phyloP scores from a whole-genome alignment of 2,329 filamentous ascomycete genomes.

The Pestalotiopsis fici region DNA sequence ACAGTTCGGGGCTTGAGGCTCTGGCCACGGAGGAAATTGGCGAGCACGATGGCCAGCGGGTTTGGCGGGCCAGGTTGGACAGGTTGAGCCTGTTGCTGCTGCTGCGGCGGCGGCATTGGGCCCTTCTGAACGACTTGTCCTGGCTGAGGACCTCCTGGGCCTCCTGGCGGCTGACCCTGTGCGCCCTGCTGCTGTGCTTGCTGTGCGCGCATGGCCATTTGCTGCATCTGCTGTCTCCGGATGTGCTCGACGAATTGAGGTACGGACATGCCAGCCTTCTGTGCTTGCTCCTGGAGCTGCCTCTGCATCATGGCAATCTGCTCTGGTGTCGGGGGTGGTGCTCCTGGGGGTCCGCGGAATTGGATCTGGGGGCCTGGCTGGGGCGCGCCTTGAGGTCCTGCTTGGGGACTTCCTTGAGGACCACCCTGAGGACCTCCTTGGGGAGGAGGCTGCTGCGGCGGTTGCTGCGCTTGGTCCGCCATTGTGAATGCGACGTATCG shows the following conservation, averaged over 20 bases:
- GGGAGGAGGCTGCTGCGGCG: background rate
- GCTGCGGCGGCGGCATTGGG: conserved; percentile 35
- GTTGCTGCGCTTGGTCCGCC: conserved; percentile 3
- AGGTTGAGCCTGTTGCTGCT: conserved; percentile 59
- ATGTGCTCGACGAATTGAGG: conserved; percentile 79
- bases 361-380: conserved; percentile 25
- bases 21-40: conserved; percentile 82
- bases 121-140: conserved; percentile 32
- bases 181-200: conserved; percentile 29
- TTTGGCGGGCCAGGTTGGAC: conserved; percentile 81
- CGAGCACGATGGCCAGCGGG: conserved; percentile 84
- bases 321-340: conserved; percentile 70
- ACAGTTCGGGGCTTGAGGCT: conserved; percentile 87
- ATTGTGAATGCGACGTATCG: background rate
- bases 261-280: conserved; percentile 81
- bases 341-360: conserved; percentile 29
- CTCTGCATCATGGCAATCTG: conserved; percentile 84
- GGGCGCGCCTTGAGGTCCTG: background rate
- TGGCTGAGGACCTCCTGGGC: conserved; percentile 26
- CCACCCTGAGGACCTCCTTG: conserved; percentile 1
- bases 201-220: conserved; percentile 39
- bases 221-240: conserved; percentile 57
- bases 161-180: conserved; percentile 26
- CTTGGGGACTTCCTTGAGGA: background rate
- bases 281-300: conserved; percentile 79